phyloP scores from a whole-genome alignment of 208 protist genomes.

The Wallacemonas sp. region DNA sequence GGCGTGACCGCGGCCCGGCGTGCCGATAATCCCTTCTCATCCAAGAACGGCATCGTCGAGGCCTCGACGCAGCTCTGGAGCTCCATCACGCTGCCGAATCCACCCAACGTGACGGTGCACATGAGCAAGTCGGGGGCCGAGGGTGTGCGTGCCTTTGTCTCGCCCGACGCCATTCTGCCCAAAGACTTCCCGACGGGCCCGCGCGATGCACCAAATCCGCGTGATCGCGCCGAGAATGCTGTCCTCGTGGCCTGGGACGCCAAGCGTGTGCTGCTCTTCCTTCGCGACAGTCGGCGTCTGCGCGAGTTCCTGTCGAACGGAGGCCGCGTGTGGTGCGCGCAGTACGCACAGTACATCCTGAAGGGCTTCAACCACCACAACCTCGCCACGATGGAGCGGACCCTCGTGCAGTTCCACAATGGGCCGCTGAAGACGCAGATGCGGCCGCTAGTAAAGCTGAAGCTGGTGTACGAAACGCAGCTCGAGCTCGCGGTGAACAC shows the following conservation, averaged over 20 bases:
- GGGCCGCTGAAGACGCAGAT: constrained; percentile 55
- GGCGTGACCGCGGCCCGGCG: constrained; percentile 83
- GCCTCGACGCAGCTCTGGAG: constrained; percentile 76
- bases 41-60: constrained; percentile 77
- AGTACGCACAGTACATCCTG: constrained; percentile 93
- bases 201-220: constrained; percentile 29
- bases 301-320: constrained; percentile 76
- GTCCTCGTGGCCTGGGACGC: constrained; percentile 87
- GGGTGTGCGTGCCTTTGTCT: constrained; percentile 55
- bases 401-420: constrained; percentile 85
- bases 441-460: constrained; percentile 78
- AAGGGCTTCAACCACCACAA: constrained; percentile 85
- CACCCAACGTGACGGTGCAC: constrained; percentile 48
- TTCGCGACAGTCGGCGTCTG: constrained; percentile 63
- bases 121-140: constrained; percentile 32
- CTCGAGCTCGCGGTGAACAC: constrained; percentile 78
- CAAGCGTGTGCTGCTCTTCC: constrained; percentile 83
- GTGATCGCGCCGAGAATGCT: constrained; percentile 49
- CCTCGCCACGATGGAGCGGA: constrained; percentile 84
- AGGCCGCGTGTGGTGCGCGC: constrained; percentile 87
- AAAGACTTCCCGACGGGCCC: constrained; percentile 47
- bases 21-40: constrained; percentile 86
- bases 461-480: constrained; percentile 90
- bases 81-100: constrained; percentile 49
- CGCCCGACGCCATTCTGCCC: constrained; percentile 64